A percentile compares a stretch with the other conserved stretches of the same genome.
These are phyloP conservation scores for Polygonum maritimum DNA, from an alignment of 148 eudicot species.

Conservation along the genomic window DNA sequence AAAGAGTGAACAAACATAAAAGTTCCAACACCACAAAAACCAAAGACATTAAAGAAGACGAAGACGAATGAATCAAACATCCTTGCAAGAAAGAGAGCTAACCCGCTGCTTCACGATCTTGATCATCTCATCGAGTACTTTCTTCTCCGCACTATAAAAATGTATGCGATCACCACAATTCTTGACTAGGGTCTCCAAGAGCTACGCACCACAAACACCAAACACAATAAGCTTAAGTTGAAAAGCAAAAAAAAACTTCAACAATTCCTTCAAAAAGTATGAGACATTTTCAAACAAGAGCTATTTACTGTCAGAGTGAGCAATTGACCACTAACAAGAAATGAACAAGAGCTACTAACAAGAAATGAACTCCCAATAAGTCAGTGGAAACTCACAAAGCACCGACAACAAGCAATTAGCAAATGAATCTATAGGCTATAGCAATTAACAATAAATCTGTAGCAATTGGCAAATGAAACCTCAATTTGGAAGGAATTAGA, in stretches of 20 bases:
- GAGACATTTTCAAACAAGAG: not conserved
- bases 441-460: too few species aligned
- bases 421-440: too few species aligned
- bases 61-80: not conserved
- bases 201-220: conserved; percentile 26
- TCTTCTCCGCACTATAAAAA: conserved; percentile 64
- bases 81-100: conserved; percentile 5
- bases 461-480: too few species aligned
- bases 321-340: too few species aligned
- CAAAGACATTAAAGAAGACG: not conserved
- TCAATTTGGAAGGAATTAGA: too few species aligned
- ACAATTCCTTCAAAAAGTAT: not conserved
- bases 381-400: too few species aligned
- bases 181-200: conserved; percentile 95
- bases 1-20: not conserved
- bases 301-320: conserved; percentile 78
- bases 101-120: conserved; percentile 90
- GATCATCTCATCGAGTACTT: conserved; percentile 72
- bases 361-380: too few species aligned
- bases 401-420: too few species aligned
- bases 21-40: not conserved
- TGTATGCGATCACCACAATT: conserved; percentile 89
- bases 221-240: not conserved
- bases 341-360: too few species aligned
- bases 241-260: not conserved